Conservation (phyloP, 2,329 filamentous ascomycete genomes). For the Ceratocystis variospora region DNA sequence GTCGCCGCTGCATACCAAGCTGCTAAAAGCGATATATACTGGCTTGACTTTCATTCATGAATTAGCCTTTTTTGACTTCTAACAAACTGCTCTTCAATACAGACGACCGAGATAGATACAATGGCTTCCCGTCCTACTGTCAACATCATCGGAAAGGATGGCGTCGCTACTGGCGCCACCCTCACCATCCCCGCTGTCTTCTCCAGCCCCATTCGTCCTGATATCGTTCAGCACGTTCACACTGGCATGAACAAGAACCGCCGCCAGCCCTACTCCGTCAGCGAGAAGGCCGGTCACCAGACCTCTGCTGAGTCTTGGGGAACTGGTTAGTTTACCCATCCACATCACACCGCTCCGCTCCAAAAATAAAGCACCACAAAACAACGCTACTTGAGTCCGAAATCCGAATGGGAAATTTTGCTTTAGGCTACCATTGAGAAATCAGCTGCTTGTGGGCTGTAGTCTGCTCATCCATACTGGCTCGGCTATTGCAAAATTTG, state of each 20-base stretch:
- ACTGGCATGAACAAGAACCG: conserved; percentile 99
- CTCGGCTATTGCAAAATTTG: not conserved
- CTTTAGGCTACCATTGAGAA: not conserved
- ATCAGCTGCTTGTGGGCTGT: not conserved
- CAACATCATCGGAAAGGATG: conserved; percentile 92
- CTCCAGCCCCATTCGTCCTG: conserved; percentile 89
- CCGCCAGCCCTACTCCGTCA: conserved; percentile 97
- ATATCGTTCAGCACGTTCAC: conserved; percentile 98
- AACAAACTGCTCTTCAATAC: conserved; percentile 12
- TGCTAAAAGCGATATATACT: not conserved
- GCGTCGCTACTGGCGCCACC: conserved; percentile 76
- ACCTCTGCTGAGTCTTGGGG: conserved; percentile 99
- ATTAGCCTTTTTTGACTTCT: conserved; percentile 1
- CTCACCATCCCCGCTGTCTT: conserved; percentile 94
- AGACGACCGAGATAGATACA: conserved; percentile 32
- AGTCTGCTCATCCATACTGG: not conserved
- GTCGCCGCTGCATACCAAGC: not conserved
- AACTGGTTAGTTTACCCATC: conserved; percentile 59
- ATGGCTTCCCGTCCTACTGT: conserved; percentile 97
- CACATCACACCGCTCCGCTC: not conserved
- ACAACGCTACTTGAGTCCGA: not conserved
- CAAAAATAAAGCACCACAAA: not conserved
- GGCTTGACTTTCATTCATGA: not conserved
- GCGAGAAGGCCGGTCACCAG: conserved; percentile 99
- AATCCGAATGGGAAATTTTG: not conserved